Evolutionary conservation across 2,329 filamentous ascomycete genomes (phyloP).

Genomic region (Exophiala viscosa): DNA sequence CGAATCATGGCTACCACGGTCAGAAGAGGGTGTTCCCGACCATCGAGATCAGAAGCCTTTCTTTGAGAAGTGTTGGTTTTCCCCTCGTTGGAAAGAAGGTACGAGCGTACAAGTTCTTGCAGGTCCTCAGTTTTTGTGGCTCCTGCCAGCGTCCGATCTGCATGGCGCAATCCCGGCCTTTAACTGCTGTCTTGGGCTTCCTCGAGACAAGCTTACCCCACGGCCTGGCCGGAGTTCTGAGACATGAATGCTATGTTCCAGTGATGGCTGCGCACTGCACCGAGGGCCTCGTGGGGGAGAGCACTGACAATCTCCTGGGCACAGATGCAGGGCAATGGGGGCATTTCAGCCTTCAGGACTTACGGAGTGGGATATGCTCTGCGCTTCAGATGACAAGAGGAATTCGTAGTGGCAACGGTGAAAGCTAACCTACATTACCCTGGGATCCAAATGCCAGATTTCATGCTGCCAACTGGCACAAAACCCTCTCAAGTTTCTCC

Average conservation of each 20-base stretch:
- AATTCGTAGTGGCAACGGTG: no score
- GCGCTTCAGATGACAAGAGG: no score
- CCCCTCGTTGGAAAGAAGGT: no score
- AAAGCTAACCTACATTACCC: no score
- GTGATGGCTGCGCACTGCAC: no score
- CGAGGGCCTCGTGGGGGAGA: constrained; percentile 3
- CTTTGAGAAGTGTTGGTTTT: no score
- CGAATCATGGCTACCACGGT: neutral
- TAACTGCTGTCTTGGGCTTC: neutral
- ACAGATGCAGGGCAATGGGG: no score
- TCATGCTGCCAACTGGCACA: neutral
- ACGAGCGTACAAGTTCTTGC: no score
- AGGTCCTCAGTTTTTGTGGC: neutral
- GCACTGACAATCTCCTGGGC: neutral
- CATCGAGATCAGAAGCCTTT: constrained; percentile 1
- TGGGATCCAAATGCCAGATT: constrained; percentile 1
- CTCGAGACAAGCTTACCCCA: constrained; percentile 6
- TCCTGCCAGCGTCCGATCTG: constrained; percentile 8
- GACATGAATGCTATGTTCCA: constrained; percentile 4
- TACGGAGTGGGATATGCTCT: no score
- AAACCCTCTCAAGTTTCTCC: constrained; percentile 1
- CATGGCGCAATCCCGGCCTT: constrained; percentile 18
- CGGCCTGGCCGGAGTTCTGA: constrained; percentile 6
- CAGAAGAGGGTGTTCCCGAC: neutral
- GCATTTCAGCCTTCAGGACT: no score